Evolutionary conservation across 306 rosid species (phyloP).

Genomic region (Vicia faba): DNA sequence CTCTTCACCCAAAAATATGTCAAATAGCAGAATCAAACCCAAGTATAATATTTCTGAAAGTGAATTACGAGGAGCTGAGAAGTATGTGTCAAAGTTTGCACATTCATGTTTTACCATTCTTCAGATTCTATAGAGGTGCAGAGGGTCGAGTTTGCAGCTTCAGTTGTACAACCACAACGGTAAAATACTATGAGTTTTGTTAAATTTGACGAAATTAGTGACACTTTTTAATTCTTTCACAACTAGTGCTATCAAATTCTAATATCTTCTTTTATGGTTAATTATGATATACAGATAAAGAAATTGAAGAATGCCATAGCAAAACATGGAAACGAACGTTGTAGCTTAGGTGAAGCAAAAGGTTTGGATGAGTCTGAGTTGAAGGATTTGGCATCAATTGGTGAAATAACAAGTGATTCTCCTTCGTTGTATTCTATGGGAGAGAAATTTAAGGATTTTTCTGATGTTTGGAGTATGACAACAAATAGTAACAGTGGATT

Average conservation of each 20-base stretch:
- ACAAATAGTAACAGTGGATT: constrained; percentile 24
- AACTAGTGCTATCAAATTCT: no score
- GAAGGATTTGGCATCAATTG: constrained; percentile 45
- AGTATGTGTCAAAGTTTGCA: constrained; percentile 66
- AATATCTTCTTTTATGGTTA: background rate
- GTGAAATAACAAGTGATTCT: constrained; percentile 45
- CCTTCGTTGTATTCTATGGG: constrained; percentile 36
- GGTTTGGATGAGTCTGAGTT: constrained; percentile 77
- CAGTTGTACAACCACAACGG: constrained; percentile 89
- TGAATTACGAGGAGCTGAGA: constrained; percentile 72
- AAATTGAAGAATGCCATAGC: constrained; percentile 70
- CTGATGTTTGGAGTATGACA: constrained; percentile 38
- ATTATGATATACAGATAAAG: constrained; percentile 53
- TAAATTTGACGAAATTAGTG: no score
- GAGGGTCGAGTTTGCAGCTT: constrained; percentile 79
- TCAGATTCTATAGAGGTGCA: constrained; percentile 78
- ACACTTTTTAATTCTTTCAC: no score
- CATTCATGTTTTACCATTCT: constrained; percentile 85
- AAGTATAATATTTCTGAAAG: constrained; percentile 61
- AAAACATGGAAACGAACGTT: constrained; percentile 55
- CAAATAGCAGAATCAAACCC: constrained; percentile 76
- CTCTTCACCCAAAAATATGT: constrained; percentile 75
- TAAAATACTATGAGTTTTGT: background rate
- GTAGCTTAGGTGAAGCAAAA: constrained; percentile 66
- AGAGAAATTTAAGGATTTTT: constrained; percentile 31